Conservation (phyloP, 2,329 filamentous ascomycete species). For the Arthrobotrys megalospora region DNA sequence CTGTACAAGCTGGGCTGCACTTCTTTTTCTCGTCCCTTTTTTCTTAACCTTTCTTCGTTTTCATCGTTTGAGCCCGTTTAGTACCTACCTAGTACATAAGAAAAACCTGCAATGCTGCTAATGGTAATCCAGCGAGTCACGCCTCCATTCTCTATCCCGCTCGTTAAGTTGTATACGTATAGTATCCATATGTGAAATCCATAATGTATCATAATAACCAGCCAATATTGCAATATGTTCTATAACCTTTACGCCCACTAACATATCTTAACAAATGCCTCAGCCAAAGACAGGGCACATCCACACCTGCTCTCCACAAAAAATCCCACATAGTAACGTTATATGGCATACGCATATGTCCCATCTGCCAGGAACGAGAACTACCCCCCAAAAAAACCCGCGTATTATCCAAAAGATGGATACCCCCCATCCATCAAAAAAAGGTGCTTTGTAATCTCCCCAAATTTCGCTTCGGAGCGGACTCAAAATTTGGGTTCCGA, state of each 20-base stretch:
- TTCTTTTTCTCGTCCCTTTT: background rate
- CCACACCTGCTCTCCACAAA: too few relatives aligned
- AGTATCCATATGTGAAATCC: too few relatives aligned
- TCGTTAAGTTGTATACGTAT: too few relatives aligned
- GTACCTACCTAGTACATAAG: constrained; percentile 6
- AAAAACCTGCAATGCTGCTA: background rate
- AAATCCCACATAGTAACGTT: too few relatives aligned
- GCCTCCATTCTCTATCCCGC: background rate
- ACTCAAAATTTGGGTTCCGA: constrained; percentile 42
- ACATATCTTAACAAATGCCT: too few relatives aligned
- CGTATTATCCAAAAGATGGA: constrained; percentile 60
- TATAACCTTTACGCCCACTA: too few relatives aligned
- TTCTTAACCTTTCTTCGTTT: background rate
- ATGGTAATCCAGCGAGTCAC: constrained; percentile 21
- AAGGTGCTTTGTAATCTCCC: constrained; percentile 68
- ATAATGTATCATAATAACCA: too few relatives aligned
- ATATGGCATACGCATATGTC: background rate
- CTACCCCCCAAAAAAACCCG: constrained; percentile 28
- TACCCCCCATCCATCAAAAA: background rate
- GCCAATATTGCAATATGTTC: too few relatives aligned
- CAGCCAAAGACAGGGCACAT: background rate
- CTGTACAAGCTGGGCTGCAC: constrained; percentile 14
- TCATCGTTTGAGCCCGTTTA: background rate
- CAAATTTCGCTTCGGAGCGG: constrained; percentile 22
- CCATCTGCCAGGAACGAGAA: constrained; percentile 67